Conservation (phyloP, 495 filamentous ascomycete species). For the Rhypophila decipiens region DNA sequence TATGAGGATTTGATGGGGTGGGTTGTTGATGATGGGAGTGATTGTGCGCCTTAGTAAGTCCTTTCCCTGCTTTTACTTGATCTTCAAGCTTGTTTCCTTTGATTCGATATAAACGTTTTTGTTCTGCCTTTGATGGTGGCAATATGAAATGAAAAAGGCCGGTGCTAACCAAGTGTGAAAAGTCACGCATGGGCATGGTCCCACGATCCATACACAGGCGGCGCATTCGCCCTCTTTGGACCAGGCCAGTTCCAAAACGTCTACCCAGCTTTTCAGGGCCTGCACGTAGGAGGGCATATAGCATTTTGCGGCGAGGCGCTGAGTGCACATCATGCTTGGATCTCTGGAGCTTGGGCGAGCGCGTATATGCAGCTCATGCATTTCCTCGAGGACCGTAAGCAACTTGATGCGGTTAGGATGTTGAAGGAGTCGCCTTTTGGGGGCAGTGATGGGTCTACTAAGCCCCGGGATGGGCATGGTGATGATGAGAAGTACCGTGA, state of each 20-base stretch:
- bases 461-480: no score
- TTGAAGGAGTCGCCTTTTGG: background rate
- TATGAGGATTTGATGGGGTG: slow-evolving; percentile 12
- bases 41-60: no score
- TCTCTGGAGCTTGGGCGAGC: slow-evolving; percentile 30
- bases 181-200: slow-evolving; percentile 34
- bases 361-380: slow-evolving; percentile 1
- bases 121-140: no score
- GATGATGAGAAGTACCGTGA: no score
- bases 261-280: slow-evolving; percentile 21
- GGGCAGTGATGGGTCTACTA: background rate
- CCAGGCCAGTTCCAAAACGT: slow-evolving; percentile 35
- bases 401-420: background rate
- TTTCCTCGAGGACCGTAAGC: background rate
- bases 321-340: slow-evolving; percentile 39
- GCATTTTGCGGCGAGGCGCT: slow-evolving; percentile 34
- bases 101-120: no score
- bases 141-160: no score
- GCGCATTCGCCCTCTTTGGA: slow-evolving; percentile 42
- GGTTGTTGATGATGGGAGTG: slow-evolving; percentile 13
- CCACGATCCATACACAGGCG: slow-evolving; percentile 28
- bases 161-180: no score
- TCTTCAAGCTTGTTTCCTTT: no score
- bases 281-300: slow-evolving; percentile 21
- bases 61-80: no score